Conservation (phyloP, 2,329 filamentous ascomycete species). For the Cercospora sesami region DNA sequence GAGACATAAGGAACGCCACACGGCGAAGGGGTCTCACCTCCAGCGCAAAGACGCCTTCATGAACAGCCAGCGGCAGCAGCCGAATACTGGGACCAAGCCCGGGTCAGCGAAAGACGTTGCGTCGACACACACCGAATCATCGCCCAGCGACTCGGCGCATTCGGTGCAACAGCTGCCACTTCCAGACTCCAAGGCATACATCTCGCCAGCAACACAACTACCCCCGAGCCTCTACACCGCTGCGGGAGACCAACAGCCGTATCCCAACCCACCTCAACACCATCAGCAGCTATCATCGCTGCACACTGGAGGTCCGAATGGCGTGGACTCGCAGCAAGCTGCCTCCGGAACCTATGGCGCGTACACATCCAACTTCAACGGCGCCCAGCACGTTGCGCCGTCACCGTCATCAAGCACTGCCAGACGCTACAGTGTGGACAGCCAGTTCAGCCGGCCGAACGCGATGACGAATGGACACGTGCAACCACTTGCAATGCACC, state of each 20-base stretch:
- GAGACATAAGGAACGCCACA: conserved; percentile 55
- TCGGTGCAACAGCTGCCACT: conserved; percentile 16
- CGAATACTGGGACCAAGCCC: not conserved
- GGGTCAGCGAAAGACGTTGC: conserved; percentile 16
- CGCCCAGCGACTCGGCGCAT: conserved; percentile 28
- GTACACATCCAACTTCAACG: conserved; percentile 19
- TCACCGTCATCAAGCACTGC: conserved; percentile 21
- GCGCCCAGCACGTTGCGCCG: conserved; percentile 11
- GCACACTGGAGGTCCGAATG: conserved; percentile 10
- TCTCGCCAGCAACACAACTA: conserved; percentile 16
- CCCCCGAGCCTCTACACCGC: conserved; percentile 20
- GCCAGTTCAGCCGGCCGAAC: conserved; percentile 19
- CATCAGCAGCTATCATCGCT: conserved; percentile 20
- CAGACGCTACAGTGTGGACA: conserved; percentile 32
- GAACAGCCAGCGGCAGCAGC: conserved; percentile 40
- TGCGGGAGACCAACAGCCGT: conserved; percentile 16
- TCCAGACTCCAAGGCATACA: conserved; percentile 15
- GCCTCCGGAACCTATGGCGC: conserved; percentile 17
- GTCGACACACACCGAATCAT: conserved; percentile 25
- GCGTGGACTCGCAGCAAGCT: conserved; percentile 12
- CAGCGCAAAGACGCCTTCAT: conserved; percentile 71
- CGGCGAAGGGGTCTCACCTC: conserved; percentile 68
- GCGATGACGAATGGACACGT: conserved; percentile 22
- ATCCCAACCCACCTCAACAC: conserved; percentile 13
- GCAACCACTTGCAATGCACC: conserved; percentile 32